phyloP scores from a whole-genome alignment of 495 filamentous ascomycete genomes.

The Daldinia vernicosa region DNA sequence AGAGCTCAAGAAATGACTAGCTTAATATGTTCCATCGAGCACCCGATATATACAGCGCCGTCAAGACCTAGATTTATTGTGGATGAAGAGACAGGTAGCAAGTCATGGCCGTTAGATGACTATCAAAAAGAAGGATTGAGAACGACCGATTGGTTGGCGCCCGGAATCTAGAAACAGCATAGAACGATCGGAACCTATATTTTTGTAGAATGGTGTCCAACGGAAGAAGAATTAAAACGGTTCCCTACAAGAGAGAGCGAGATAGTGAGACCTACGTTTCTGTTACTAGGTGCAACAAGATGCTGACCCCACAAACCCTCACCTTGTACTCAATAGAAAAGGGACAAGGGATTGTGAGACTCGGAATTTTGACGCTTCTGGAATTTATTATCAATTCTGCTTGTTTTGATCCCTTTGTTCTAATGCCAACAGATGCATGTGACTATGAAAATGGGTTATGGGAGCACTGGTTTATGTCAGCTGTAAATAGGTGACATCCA shows the following conservation, averaged over 20 bases:
- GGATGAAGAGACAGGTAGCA: constrained; percentile 29
- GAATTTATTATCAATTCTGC: no score
- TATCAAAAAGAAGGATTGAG: constrained; percentile 50
- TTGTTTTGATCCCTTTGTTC: no score
- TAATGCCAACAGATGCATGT: neutral
- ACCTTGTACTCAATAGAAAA: neutral
- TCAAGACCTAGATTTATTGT: constrained; percentile 34
- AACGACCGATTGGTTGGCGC: constrained; percentile 47
- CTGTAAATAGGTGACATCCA: neutral
- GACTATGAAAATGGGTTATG: neutral
- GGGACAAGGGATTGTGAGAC: no score
- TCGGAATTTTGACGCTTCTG: no score
- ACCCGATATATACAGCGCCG: constrained; percentile 53
- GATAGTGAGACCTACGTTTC: constrained; percentile 32
- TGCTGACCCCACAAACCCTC: neutral
- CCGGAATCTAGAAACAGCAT: constrained; percentile 51
- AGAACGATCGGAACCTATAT: constrained; percentile 49
- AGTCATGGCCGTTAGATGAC: constrained; percentile 49
- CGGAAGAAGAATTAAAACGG: constrained; percentile 20
- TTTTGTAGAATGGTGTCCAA: constrained; percentile 49
- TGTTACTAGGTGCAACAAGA: constrained; percentile 29
- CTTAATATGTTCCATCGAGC: constrained; percentile 51
- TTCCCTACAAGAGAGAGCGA: constrained; percentile 27
- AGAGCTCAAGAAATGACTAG: constrained; percentile 43
- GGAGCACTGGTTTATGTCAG: neutral